A percentile compares a stretch with the other conserved stretches of the same genome.
These are phyloP conservation scores for Agrocybe praecox DNA, from an alignment of 768 basidiomycete species.

Conservation along the genomic window DNA sequence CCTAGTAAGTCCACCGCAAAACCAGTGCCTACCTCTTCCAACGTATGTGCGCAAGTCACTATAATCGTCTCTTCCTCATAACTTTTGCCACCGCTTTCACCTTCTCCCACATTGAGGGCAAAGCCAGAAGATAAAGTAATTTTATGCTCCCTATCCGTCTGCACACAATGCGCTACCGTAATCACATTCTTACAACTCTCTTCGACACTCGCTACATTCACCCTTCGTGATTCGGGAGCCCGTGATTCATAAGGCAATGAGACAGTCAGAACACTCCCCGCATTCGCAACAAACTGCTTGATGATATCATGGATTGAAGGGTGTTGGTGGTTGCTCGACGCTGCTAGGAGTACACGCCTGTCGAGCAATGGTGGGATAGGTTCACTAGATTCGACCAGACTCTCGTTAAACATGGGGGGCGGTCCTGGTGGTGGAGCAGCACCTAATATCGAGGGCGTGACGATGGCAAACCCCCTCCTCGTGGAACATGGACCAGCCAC, in stretches of 20 bases:
- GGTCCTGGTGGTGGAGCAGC: slow-evolving; percentile 14
- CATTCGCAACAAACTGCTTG: slow-evolving; percentile 41
- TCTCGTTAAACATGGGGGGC: background rate
- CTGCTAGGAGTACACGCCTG: slow-evolving; percentile 23
- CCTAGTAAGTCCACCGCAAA: too few relatives aligned
- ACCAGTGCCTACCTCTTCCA: slow-evolving; percentile 51
- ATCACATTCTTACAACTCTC: slow-evolving; percentile 37
- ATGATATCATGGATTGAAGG: slow-evolving; percentile 35
- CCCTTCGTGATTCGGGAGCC: slow-evolving; percentile 32
- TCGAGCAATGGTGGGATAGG: slow-evolving; percentile 24
- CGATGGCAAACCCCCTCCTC: slow-evolving; percentile 20
- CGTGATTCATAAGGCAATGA: slow-evolving; percentile 55
- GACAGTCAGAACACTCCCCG: slow-evolving; percentile 42
- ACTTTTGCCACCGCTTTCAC: slow-evolving; percentile 1
- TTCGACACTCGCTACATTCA: slow-evolving; percentile 13
- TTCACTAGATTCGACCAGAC: slow-evolving; percentile 1
- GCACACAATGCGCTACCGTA: slow-evolving; percentile 55
- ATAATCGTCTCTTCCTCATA: slow-evolving; percentile 33
- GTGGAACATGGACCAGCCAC: background rate
- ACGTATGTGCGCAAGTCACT: slow-evolving; percentile 63
- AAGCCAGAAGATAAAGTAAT: slow-evolving; percentile 62
- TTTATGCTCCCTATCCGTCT: slow-evolving; percentile 37
- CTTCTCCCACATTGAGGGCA: slow-evolving; percentile 37
- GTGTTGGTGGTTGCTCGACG: slow-evolving; percentile 12
- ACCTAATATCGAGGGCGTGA: slow-evolving; percentile 25